These are phyloP conservation scores for Pholiota molesta DNA, from an alignment of 768 basidiomycete genomes.

Conservation along the genomic window DNA sequence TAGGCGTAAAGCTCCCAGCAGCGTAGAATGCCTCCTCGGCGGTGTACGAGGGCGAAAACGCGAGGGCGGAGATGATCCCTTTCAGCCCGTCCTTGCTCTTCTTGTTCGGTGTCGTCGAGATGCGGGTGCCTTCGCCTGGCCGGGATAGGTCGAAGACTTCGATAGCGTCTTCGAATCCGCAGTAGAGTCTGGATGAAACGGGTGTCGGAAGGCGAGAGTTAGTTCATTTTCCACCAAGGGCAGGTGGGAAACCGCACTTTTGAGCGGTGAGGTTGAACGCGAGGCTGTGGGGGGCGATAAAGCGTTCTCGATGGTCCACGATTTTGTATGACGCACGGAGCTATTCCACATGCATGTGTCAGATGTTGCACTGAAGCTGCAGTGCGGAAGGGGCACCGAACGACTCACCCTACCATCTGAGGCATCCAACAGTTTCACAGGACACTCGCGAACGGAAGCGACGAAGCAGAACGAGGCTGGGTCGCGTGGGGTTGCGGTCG, in stretches of 20 bases:
- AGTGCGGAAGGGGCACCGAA: too few relatives aligned
- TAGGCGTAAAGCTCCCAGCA: conserved; percentile 71
- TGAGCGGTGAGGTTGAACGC: conserved; percentile 72
- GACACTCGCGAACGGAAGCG: conserved; percentile 81
- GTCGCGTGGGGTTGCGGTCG: conserved; percentile 60
- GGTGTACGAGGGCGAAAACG: conserved; percentile 69
- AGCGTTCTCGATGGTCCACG: conserved; percentile 91
- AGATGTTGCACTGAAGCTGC: neutral
- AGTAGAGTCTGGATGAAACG: conserved; percentile 64
- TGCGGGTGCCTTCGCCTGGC: conserved; percentile 75
- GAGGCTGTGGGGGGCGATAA: conserved; percentile 84
- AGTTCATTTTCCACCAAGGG: too few relatives aligned
- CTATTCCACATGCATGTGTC: conserved; percentile 39
- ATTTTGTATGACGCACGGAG: conserved; percentile 91
- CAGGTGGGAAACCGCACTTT: conserved; percentile 46
- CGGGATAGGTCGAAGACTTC: conserved; percentile 78
- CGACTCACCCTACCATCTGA: conserved; percentile 67
- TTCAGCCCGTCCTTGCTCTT: conserved; percentile 87
- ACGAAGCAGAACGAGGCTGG: conserved; percentile 81
- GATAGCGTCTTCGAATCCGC: conserved; percentile 84
- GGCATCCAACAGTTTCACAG: conserved; percentile 85
- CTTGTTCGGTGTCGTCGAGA: conserved; percentile 71
- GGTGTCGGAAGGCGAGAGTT: neutral
- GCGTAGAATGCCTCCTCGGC: conserved; percentile 61
- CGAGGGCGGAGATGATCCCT: conserved; percentile 86